Evolutionary conservation across 176 grass and related monocot genomes (phyloP).

Genomic region (Saccharum spontaneum): DNA sequence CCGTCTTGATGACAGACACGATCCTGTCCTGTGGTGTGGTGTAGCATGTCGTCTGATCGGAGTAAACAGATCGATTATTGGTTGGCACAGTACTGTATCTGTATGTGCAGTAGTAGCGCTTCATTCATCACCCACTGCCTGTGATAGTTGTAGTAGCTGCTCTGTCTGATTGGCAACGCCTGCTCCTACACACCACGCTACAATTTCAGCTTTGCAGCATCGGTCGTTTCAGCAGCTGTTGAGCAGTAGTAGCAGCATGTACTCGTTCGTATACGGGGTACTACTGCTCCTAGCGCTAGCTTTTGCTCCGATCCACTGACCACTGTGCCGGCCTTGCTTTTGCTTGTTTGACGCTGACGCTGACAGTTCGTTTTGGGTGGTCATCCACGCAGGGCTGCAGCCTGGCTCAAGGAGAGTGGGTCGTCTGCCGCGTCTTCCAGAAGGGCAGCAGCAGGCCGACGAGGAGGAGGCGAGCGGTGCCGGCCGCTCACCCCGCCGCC

Average conservation of each 20-base stretch:
- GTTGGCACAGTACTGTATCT: neutral
- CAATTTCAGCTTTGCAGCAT: too few species aligned
- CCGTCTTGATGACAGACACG: too few species aligned
- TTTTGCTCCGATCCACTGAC: neutral
- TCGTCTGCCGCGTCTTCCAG: constrained; percentile 79
- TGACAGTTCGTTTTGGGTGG: neutral
- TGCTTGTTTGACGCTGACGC: neutral
- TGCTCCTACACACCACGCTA: too few species aligned
- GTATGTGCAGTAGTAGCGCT: too few species aligned
- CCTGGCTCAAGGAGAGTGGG: constrained; percentile 56
- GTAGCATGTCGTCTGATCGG: too few species aligned
- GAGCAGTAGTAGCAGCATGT: neutral
- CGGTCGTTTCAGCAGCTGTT: too few species aligned
- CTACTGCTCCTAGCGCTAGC: too few species aligned
- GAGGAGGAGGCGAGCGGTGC: neutral
- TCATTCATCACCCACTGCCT: too few species aligned
- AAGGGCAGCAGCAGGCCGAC: constrained; percentile 21
- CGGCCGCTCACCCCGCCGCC: neutral
- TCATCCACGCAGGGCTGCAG: constrained; percentile 40
- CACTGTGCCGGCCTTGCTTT: neutral
- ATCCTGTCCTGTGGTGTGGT: too few species aligned
- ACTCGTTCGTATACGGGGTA: too few species aligned
- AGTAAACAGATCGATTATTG: neutral
- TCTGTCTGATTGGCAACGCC: too few species aligned
- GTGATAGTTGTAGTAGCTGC: too few species aligned